These are phyloP conservation scores for Sordariomycetes sp. DNA, from an alignment of 2,329 filamentous ascomycete species.

Conservation along the genomic window DNA sequence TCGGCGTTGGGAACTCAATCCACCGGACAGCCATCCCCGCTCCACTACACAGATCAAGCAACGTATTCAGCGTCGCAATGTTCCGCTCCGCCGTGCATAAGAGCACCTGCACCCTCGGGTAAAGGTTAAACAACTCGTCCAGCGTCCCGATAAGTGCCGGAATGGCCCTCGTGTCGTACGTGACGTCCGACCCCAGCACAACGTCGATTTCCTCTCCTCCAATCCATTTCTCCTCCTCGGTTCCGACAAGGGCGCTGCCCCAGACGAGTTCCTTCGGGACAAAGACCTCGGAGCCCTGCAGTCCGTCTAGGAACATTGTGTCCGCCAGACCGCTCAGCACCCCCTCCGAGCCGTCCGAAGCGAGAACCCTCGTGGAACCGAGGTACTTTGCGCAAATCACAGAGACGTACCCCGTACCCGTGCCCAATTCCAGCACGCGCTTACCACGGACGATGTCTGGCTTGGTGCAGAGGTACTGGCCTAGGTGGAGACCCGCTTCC, in stretches of 20 bases:
- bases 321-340: slow-evolving; percentile 58
- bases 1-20: slow-evolving; percentile 28
- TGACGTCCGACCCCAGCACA: slow-evolving; percentile 68
- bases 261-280: slow-evolving; percentile 48
- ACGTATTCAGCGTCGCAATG: slow-evolving; percentile 54
- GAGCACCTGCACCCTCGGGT: slow-evolving; percentile 45
- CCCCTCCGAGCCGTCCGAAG: slow-evolving; percentile 65
- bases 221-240: slow-evolving; percentile 44
- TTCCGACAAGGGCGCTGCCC: slow-evolving; percentile 49
- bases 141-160: slow-evolving; percentile 56
- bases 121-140: slow-evolving; percentile 46
- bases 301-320: slow-evolving; percentile 57
- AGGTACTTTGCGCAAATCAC: slow-evolving; percentile 64
- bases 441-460: slow-evolving; percentile 36
- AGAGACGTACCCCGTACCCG: slow-evolving; percentile 67
- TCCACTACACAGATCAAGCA: slow-evolving; percentile 46
- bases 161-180: slow-evolving; percentile 58
- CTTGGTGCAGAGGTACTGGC: slow-evolving; percentile 51
- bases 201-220: slow-evolving; percentile 42
- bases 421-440: slow-evolving; percentile 60
- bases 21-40: slow-evolving; percentile 30
- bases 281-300: slow-evolving; percentile 38
- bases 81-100: slow-evolving; percentile 66
- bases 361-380: slow-evolving; percentile 45
- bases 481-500: slow-evolving; percentile 69